Evolutionary conservation across 1,284 basidiomycete genomes (phyloP).

Genomic region (Sanghuangporus sanghuang): DNA sequence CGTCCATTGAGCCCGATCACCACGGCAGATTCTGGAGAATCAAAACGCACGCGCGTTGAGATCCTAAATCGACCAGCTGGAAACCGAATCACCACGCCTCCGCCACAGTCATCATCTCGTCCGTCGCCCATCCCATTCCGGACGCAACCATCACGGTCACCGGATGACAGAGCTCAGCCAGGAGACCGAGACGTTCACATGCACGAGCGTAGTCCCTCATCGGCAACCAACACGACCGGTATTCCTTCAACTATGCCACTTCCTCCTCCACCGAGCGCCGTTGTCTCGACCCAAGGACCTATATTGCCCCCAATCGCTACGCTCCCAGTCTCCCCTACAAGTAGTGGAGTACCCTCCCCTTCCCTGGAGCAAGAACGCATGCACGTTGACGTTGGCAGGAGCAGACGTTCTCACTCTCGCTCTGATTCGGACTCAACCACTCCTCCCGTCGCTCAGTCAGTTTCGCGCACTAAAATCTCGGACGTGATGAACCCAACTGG

Average conservation of each 20-base stretch:
- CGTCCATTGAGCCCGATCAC: constrained; percentile 55
- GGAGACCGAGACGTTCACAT: constrained; percentile 7
- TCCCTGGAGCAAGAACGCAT: constrained; percentile 15
- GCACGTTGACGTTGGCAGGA: constrained; percentile 32
- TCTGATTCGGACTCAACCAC: constrained; percentile 28
- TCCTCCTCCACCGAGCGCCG: constrained; percentile 61
- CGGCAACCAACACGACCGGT: constrained; percentile 48
- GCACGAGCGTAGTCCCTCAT: constrained; percentile 32
- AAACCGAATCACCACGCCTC: constrained; percentile 24
- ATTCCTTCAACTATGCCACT: constrained; percentile 59
- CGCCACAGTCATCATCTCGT: constrained; percentile 48
- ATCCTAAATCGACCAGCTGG: constrained; percentile 30
- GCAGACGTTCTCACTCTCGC: constrained; percentile 39
- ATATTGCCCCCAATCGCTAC: constrained; percentile 61
- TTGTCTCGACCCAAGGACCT: constrained; percentile 33
- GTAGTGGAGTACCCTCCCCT: constrained; percentile 9
- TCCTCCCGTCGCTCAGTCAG: constrained; percentile 35
- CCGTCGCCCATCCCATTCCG: constrained; percentile 73
- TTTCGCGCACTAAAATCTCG: constrained; percentile 43
- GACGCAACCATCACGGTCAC: constrained; percentile 61
- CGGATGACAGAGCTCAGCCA: constrained; percentile 47
- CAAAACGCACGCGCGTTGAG: constrained; percentile 61
- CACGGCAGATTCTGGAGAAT: constrained; percentile 28
- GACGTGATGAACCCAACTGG: constrained; percentile 30
- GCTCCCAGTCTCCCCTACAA: constrained; percentile 26